Conservation (phyloP, 768 basidiomycete species). For the Hydnomerulius pinastri region DNA sequence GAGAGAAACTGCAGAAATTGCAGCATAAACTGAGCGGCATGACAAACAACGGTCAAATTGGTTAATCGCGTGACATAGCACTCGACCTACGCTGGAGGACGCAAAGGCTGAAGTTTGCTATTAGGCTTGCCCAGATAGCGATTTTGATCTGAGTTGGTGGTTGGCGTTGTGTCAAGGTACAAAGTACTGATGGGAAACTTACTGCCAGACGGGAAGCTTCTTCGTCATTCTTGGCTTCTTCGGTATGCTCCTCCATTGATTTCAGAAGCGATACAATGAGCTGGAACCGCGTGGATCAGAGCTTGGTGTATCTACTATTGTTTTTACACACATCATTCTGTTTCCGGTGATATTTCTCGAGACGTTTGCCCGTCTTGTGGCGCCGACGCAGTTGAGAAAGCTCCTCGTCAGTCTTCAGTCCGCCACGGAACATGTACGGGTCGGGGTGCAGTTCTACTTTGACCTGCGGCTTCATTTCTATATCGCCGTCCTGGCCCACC, state of each 20-base stretch:
- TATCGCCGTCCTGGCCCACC: slow-evolving; percentile 12
- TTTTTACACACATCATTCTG: slow-evolving; percentile 66
- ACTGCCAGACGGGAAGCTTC: slow-evolving; percentile 68
- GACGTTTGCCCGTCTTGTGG: slow-evolving; percentile 57
- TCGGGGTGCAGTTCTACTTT: slow-evolving; percentile 44
- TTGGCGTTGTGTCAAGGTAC: background rate
- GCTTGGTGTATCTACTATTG: background rate
- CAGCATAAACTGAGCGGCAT: slow-evolving; percentile 78
- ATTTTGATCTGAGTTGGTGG: slow-evolving; percentile 67
- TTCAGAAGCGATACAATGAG: slow-evolving; percentile 88
- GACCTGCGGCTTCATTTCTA: slow-evolving; percentile 44
- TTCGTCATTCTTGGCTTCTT: slow-evolving; percentile 74
- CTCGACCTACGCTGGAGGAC: slow-evolving; percentile 59
- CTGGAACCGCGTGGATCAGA: slow-evolving; percentile 38
- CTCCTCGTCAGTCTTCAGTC: slow-evolving; percentile 61
- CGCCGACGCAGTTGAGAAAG: slow-evolving; percentile 60
- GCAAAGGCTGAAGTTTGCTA: slow-evolving; percentile 72
- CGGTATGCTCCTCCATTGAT: slow-evolving; percentile 86
- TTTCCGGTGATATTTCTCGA: slow-evolving; percentile 66
- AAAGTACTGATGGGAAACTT: slow-evolving; percentile 21
- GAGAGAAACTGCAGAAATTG: slow-evolving; percentile 78
- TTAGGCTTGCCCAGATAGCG: slow-evolving; percentile 83
- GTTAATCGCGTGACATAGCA: slow-evolving; percentile 17
- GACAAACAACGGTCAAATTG: background rate
- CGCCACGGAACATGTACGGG: slow-evolving; percentile 67